A percentile compares a stretch with the other conserved stretches of the same genome.
phyloP scores from a whole-genome alignment of 106 monocot species.

The Acorus gramineus region DNA sequence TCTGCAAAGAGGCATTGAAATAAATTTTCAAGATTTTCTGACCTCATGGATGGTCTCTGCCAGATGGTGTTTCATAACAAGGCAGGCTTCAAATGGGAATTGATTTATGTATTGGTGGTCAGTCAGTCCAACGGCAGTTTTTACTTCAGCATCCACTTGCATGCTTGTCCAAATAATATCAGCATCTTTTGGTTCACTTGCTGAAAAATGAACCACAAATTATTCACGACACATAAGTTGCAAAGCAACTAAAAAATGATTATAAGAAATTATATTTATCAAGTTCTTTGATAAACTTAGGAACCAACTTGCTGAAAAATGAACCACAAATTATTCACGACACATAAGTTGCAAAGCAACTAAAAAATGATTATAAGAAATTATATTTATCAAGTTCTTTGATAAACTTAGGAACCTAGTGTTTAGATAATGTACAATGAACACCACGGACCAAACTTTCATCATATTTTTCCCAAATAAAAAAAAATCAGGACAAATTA shows the following conservation, averaged over 20 bases:
- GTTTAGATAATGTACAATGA: too few relatives aligned
- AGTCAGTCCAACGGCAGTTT: conserved; percentile 49
- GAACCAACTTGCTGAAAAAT: conserved; percentile 40
- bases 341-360: background rate
- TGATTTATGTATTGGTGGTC: conserved; percentile 76
- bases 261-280: background rate
- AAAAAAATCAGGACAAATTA: too few relatives aligned
- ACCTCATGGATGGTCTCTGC: conserved; percentile 94
- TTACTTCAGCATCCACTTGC: conserved; percentile 87
- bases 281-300: too few relatives aligned
- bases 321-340: background rate
- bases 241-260: background rate
- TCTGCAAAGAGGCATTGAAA: too few relatives aligned
- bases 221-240: background rate
- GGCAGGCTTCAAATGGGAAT: conserved; percentile 95
- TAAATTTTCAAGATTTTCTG: background rate
- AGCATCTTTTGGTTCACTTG: conserved; percentile 68
- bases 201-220: conserved; percentile 25
- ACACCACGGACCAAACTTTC: too few relatives aligned
- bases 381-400: too few relatives aligned
- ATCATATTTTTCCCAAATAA: too few relatives aligned
- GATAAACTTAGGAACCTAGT: too few relatives aligned
- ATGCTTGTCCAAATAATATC: conserved; percentile 91
- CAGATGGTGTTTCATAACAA: conserved; percentile 96
- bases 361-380: background rate